Evolutionary conservation across 2,329 filamentous ascomycete species (phyloP), one percentile per base, ranked within the genome.

Genomic region (Ramichloridium luteum): DNA sequence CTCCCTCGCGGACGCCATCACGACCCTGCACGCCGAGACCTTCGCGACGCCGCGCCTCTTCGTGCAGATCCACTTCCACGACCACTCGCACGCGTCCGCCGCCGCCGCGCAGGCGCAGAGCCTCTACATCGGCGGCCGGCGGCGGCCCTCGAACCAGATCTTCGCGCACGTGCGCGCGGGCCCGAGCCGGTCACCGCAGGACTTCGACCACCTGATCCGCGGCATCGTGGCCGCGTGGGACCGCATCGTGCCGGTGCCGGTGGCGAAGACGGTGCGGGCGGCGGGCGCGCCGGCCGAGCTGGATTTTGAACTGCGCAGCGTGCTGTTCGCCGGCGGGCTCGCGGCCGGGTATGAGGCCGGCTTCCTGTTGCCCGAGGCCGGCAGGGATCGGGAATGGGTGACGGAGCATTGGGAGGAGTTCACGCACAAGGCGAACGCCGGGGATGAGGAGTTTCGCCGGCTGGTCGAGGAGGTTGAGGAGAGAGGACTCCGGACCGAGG

Each of bases 11-110:
- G 35, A 40, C 10, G 49, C 48, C 6, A 56, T 65, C 16, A 64
- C 62, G 8, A 39, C 41, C 6, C 55, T 64, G 20, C 61, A 65
- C 47, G 49, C 54, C 35, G 52, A 38, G 4, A 51, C 54, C 31
- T 65, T 65, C 54, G 51, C 48, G 26, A 56, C 60, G 0, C 59
- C 60, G 0, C 51, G 48, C 3, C 43, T 60, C 14, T 65, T 66
- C 48, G 60, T 65, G 29, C 61, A 64, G 37, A 52, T 65, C 10
- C 43, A 48, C 11, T 63, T 61, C 44, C 51, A 44, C 13, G 49
- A 59, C 34, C 34, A 42, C 14, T 41, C 38, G 31, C 14, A 8
- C 20, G 8, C 20, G 20, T 23, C 20, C 8, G 20, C 20, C 8
- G 23, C 15, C 35, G 16, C 22, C 9, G 9, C 36, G 6, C 16